Evolutionary conservation across 2,329 filamentous ascomycete genomes (phyloP), one percentile per base, ranked within the genome.

Genomic region (Phaeosphaeriaceae sp.): DNA sequence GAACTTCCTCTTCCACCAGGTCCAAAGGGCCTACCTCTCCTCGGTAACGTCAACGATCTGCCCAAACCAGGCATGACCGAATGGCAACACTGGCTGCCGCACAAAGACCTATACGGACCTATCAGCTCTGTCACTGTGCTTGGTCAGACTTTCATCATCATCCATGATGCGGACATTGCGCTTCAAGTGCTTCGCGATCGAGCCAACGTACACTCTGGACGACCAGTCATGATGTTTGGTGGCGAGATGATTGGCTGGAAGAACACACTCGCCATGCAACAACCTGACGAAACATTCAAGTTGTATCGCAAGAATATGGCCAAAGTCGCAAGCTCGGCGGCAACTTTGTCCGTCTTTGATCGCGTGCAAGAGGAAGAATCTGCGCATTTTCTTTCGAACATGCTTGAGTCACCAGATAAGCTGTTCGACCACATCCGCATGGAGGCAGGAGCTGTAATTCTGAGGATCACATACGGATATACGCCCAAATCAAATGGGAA

Each of bases 21-120:
- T 0, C 84, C 84, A 0, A 82, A 75, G 33, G 77, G 76, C 0
- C 65, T 81, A 6, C 82, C 82, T 0, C 15, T 86, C 0, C 27
- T 86, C 3, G 84, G 84, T 2, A 86, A 86, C 62, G 59, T 85
- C 15, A 58, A 62, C 0, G 83, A 86, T 60, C 69, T 86, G 9
- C 84, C 84, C 0, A 67, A 74, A 0, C 54, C 69, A 5, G 75
- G 73, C 0, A 58, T 59, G 27, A 75, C 72, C 7, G 81, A 82
- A 51, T 80, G 70, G 65, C 58, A 75, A 19, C 79, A 82, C 52
- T 82, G 80, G 80, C 54, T 79, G 1, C 72, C 81, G 45, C 76
- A 80, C 60, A 82, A 81, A 61, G 74, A 79, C 13, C 50, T 69
- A 47, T 73, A 72, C 40, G 70, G 72, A 7, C 71, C 71, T 0